Percentiles rank a stretch among this genome's conserved stretches.
These are phyloP conservation scores for Rhizopogon sp. DNA, from an alignment of 768 basidiomycete genomes.

Conservation along the genomic window DNA sequence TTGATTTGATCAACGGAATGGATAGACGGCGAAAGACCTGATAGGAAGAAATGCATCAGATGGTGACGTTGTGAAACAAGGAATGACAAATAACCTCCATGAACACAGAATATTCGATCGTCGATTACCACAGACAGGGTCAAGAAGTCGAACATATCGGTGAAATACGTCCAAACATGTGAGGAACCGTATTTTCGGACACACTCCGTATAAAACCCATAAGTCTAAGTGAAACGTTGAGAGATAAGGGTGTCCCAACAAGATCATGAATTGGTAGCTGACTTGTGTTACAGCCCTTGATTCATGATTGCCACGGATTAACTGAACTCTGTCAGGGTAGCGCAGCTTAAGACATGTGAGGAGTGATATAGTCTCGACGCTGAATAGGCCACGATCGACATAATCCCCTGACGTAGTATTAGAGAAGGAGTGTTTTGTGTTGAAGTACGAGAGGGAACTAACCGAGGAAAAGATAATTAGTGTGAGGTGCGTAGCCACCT, in stretches of 20 bases:
- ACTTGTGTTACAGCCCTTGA: conserved; percentile 97
- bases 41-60: conserved; percentile 9
- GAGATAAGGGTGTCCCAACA: not conserved
- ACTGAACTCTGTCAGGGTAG: conserved; percentile 93
- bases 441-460: conserved; percentile 23
- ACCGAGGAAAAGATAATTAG: conserved; percentile 98
- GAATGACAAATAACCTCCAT: conserved; percentile 62
- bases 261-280: conserved; percentile 27
- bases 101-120: conserved; percentile 98
- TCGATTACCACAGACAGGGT: conserved; percentile 98
- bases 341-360: conserved; percentile 95
- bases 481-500: conserved; percentile 94
- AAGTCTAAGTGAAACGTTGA: conserved; percentile 58
- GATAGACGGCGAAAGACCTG: conserved; percentile 95
- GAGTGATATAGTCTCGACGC: conserved; percentile 97
- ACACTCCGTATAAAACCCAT: conserved; percentile 99
- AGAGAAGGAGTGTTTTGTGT: not conserved
- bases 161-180: conserved; percentile 98
- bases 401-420: conserved; percentile 72
- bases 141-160: conserved; percentile 99
- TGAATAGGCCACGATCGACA: conserved; percentile 96
- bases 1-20: conserved; percentile 99
- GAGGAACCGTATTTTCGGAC: conserved; percentile 95
- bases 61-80: not conserved
- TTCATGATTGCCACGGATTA: conserved; percentile 98